Evolutionary conservation across 768 basidiomycete genomes (phyloP), one percentile per base, ranked within the genome.

Genomic region (Hypsizygus marmoreus): DNA sequence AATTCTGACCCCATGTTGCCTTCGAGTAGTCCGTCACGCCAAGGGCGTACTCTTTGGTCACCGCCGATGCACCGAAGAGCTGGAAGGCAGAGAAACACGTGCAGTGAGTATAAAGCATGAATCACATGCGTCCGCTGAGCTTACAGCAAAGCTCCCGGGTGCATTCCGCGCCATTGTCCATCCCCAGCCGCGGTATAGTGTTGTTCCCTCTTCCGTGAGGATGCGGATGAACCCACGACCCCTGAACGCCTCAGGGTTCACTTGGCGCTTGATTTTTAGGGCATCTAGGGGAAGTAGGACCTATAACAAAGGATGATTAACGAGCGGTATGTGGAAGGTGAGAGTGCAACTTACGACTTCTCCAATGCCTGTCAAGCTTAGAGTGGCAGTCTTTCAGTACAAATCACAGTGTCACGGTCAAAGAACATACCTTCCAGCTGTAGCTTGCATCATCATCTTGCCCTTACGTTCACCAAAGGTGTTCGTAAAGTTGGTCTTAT

Each of bases 101-200:
- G 6, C 40, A 29, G 36, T 45, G 30, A 9, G 25, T 22, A 20
- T 9, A 39, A 25, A 14, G 20, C 16, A 14, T 14, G 34, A 24
- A 19, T 19, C 23, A 31, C 24, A 17, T 3, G 74, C 89, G 51
- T n/a, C n/a, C n/a, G n/a, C n/a, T n/a, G n/a, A n/a, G n/a, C n/a
- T n/a, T 60, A 95, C 94, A 43, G 95, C 91, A 59, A 99, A 99
- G 41, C 80, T 84, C 9, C 95, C 95, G 0, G 95, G 95, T 1
- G 95, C 95, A 57, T 99, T 99, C 42, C 95, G 82, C 2, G 94
- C 95, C 80, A 97, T 87, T 17, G 95, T 98, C 95, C 95, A 98
- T 34, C 95, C 95, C 92, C 95, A 97, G 22, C 95, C 95, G 51
- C 94, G 86, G 70, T 99, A 99, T 26, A 99, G 79, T 1, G 88